These are phyloP conservation scores for Cerioporus squamosus DNA, from an alignment of 1,284 basidiomycete genomes.

Conservation along the genomic window DNA sequence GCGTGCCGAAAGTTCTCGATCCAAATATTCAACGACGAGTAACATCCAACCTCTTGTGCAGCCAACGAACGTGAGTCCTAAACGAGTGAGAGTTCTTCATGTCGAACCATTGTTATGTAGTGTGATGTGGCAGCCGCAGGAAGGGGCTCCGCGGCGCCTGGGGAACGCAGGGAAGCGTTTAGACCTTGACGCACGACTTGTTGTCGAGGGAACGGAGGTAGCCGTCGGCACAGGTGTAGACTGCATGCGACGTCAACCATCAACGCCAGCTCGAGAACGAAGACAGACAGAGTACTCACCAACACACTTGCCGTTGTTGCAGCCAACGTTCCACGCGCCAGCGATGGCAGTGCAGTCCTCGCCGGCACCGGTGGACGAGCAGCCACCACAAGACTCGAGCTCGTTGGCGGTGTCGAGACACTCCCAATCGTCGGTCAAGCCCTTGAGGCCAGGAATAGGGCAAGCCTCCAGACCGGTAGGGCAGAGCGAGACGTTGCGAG, in stretches of 20 bases:
- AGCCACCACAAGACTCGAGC: conserved; percentile 76
- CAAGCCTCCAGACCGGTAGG: conserved; percentile 64
- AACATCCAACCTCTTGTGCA: conserved; percentile 4
- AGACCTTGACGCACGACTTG: conserved; percentile 55
- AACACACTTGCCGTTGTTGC: conserved; percentile 59
- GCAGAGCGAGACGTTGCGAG: conserved; percentile 51
- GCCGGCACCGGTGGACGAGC: conserved; percentile 62
- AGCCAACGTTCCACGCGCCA: conserved; percentile 70
- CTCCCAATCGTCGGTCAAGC: conserved; percentile 54
- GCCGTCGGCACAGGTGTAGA: conserved; percentile 63
- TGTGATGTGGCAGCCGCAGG: not conserved
- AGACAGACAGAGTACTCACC: conserved; percentile 45
- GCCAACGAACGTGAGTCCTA: conserved; percentile 10
- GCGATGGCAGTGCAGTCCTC: conserved; percentile 73
- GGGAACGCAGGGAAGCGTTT: conserved; percentile 26
- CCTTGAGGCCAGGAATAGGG: conserved; percentile 50
- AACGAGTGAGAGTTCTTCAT: conserved; percentile 22
- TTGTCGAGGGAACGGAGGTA: conserved; percentile 54
- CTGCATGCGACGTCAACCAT: conserved; percentile 36
- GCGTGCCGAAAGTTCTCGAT: not conserved
- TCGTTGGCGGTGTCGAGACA: conserved; percentile 62
- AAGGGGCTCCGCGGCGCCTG: not conserved
- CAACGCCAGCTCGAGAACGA: conserved; percentile 1
- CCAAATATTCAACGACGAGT: conserved; percentile 8
- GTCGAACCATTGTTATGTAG: conserved; percentile 6